Base-by-base conservation (phyloP, 108 stramenopile genomes). In the Nitzschia putrida region DNA sequence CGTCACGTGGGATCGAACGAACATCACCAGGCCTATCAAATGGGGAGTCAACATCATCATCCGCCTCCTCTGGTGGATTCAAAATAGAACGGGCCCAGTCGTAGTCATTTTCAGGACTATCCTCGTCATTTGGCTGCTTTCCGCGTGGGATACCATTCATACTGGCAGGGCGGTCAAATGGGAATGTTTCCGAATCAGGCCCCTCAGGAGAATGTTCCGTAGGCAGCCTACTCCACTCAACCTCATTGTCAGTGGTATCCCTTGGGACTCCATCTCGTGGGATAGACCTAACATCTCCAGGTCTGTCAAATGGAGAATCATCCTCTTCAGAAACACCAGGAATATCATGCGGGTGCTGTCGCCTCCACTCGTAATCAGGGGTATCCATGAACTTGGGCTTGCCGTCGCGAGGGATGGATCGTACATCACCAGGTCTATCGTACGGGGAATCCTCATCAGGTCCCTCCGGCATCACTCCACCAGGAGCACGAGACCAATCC, bases 1-100 rank as follows among this genome's bases (percentile, higher is more conserved):
- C 66, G 57, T 71, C 78, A 13, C 66, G 66, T 13, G 73, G 73
- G 22, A 74, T 60, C 20, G 66, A 59, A 25, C 66, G 23, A 21
- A 74, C 66, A 51, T 74, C 73, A 22, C 67, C 54, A 8, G 67
- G 54, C 18, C 69, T 24, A 63, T 71, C 70, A 25, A 61, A 71
- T 20, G 26, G 37, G 25, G 3, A n/a, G 18, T 71, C 20, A n/a
- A 54, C 51, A 22, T 73, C 60, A 24, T 51, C 34, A 14, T 51
- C 25, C 14, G 5, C 25, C 25, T 51, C 25, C 16, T 37, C 25
- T 10, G 69, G 49, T 38, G 72, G 61, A 43, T 45, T 73, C 7
- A 21, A 10, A 42, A 53, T 13, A 6, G 44, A 24, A 18, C 53
- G 34, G 41, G 40, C 37, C 72, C 49, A 61, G 42, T 52, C 59